These are phyloP conservation scores for Mycena vulgaris DNA, from an alignment of 768 basidiomycete genomes.

Conservation along the genomic window DNA sequence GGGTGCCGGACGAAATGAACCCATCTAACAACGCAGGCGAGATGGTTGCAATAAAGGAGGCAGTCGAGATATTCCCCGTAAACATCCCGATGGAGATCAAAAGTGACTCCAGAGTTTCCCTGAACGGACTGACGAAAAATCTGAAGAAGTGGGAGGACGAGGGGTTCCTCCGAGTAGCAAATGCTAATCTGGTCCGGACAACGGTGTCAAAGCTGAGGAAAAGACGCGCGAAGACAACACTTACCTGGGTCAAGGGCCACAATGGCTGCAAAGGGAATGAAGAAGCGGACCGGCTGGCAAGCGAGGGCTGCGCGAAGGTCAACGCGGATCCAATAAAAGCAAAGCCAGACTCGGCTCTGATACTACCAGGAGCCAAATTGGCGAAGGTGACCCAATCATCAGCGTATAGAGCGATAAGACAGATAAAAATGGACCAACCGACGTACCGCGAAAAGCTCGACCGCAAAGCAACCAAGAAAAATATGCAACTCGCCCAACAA, in stretches of 20 bases:
- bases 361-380: background rate
- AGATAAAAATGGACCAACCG: too few species aligned
- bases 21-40: slow-evolving; percentile 24
- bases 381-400: background rate
- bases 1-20: background rate
- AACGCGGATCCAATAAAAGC: background rate
- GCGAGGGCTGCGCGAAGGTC: too few species aligned
- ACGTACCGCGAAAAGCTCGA: too few species aligned
- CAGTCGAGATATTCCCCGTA: background rate
- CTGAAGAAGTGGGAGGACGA: too few species aligned
- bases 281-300: too few species aligned
- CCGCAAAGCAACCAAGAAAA: too few species aligned
- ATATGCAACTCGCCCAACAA: too few species aligned
- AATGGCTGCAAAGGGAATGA: too few species aligned
- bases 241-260: too few species aligned
- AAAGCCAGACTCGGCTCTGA: background rate
- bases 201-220: background rate
- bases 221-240: background rate
- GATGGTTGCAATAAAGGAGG: slow-evolving; percentile 17
- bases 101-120: background rate
- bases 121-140: too few species aligned
- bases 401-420: background rate
- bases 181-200: background rate
- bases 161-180: background rate
- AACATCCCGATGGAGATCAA: background rate